These are phyloP conservation scores for Corylus heterophylla DNA, from an alignment of 306 rosid genomes.

Conservation along the genomic window DNA sequence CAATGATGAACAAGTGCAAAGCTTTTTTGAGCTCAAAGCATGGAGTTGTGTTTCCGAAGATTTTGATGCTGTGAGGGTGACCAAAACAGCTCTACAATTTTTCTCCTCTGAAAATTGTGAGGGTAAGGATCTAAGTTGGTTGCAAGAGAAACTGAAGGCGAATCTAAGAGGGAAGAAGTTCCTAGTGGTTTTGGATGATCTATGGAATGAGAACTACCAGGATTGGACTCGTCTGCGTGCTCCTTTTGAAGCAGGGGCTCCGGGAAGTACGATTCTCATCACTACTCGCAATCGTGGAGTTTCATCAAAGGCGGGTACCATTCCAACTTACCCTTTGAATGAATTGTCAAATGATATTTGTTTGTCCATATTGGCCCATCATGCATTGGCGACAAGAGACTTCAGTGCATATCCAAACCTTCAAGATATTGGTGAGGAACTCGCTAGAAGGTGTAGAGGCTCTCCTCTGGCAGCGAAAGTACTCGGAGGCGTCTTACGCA, in stretches of 20 bases:
- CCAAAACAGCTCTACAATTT: neutral
- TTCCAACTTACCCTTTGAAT: neutral
- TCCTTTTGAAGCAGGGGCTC: slow-evolving; percentile 6
- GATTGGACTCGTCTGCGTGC: slow-evolving; percentile 2
- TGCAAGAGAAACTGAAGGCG: neutral
- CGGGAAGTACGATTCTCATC: slow-evolving; percentile 1
- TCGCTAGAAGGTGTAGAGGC: neutral
- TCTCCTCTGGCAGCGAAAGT: neutral
- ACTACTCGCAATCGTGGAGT: neutral
- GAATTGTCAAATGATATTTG: neutral
- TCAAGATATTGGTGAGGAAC: neutral
- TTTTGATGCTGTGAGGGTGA: neutral
- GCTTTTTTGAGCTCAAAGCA: neutral
- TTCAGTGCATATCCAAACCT: neutral
- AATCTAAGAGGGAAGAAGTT: neutral
- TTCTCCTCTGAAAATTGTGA: too few species aligned
- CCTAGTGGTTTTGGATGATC: neutral
- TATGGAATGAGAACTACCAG: neutral
- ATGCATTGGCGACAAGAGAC: slow-evolving; percentile 1
- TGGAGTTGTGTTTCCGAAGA: neutral
- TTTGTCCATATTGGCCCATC: neutral
- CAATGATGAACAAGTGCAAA: neutral
- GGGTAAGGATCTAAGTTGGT: neutral
- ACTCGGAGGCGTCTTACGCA: too few species aligned
- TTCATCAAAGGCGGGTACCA: neutral